phyloP scores from a whole-genome alignment of 2,329 filamentous ascomycete species.

The Ceratocystis harringtonii region DNA sequence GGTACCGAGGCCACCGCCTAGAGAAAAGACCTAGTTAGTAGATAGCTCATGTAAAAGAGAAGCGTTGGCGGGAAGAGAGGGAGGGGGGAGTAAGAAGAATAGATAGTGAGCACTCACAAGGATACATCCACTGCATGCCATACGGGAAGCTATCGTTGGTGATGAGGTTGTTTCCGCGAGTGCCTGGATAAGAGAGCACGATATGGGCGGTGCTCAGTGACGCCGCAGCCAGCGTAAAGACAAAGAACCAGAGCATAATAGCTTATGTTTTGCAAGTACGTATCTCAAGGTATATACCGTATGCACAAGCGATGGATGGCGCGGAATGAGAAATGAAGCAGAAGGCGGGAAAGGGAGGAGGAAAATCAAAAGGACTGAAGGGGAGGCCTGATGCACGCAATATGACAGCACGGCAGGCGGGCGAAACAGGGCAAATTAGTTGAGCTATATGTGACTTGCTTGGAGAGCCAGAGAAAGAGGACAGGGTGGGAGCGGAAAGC shows the following conservation, averaged over 20 bases:
- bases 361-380: not conserved
- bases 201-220: constrained; percentile 50
- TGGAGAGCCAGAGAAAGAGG: not conserved
- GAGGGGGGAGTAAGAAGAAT: not conserved
- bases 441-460: too few species aligned
- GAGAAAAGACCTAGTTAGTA: constrained; percentile 8
- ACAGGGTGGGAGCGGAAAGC: not conserved
- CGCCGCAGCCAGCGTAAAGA: constrained; percentile 31
- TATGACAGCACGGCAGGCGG: not conserved
- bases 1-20: constrained; percentile 69
- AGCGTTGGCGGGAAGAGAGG: not conserved
- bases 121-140: constrained; percentile 92
- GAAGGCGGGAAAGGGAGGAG: too few species aligned
- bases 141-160: constrained; percentile 68
- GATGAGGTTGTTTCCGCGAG: constrained; percentile 72
- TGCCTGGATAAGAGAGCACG: constrained; percentile 75
- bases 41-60: constrained; percentile 15
- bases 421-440: too few species aligned
- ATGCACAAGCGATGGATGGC: too few species aligned
- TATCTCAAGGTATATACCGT: too few species aligned
- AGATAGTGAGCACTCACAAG: constrained; percentile 46
- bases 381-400: not conserved
- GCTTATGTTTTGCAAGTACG: constrained; percentile 6
- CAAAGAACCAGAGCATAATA: constrained; percentile 33
- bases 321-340: too few species aligned